A percentile compares a stretch with the other conserved stretches of the same genome.
phyloP scores from a whole-genome alignment of 768 basidiomycete genomes.

The Tricholoma saponaceum region DNA sequence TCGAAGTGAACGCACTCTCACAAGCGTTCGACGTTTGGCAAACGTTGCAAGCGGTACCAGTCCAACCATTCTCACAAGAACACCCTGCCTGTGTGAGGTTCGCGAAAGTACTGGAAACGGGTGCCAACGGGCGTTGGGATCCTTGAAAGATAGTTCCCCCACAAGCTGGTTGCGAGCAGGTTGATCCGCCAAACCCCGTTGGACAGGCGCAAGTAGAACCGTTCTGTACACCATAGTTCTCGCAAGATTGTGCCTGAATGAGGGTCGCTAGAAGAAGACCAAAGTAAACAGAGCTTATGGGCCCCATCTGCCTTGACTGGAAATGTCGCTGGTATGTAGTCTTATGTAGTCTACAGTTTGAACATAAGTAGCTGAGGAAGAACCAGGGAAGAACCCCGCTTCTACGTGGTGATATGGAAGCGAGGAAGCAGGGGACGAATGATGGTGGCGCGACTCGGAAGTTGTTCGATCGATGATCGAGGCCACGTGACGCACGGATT shows the following conservation, averaged over 20 bases:
- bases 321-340: background rate
- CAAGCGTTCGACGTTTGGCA: slow-evolving; percentile 69
- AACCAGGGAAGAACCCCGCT: too few species aligned
- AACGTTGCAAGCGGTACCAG: slow-evolving; percentile 76
- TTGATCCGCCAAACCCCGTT: slow-evolving; percentile 71
- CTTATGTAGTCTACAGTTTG: background rate
- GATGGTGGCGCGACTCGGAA: too few species aligned
- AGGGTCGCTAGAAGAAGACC: slow-evolving; percentile 15
- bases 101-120: slow-evolving; percentile 38
- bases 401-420: too few species aligned
- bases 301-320: background rate
- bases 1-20: slow-evolving; percentile 52
- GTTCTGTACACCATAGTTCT: slow-evolving; percentile 62
- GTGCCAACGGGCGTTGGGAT: slow-evolving; percentile 46
- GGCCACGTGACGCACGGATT: too few species aligned
- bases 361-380: background rate
- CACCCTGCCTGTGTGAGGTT: slow-evolving; percentile 71
- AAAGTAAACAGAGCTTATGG: slow-evolving; percentile 6
- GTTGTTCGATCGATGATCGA: too few species aligned
- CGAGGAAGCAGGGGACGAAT: too few species aligned
- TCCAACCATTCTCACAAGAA: slow-evolving; percentile 71
- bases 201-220: slow-evolving; percentile 72
- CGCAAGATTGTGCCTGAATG: slow-evolving; percentile 46
- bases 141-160: slow-evolving; percentile 82
- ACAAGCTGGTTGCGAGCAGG: slow-evolving; percentile 69